Evolutionary conservation across 345 rosid genomes (phyloP), one percentile per base, ranked within the genome.

Genomic region (Pugionium cornutum): DNA sequence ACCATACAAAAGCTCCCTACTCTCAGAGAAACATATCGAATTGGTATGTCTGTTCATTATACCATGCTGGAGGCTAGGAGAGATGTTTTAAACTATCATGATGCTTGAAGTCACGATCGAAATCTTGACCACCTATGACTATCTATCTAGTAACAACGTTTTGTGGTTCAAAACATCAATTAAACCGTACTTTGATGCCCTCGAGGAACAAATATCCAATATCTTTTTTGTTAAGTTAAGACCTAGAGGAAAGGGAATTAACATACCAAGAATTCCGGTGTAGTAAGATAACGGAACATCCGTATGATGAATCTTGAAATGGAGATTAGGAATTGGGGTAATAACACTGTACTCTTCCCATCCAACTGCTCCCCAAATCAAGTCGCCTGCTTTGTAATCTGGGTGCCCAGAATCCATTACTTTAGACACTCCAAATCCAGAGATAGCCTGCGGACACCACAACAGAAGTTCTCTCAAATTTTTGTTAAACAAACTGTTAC

Each of bases 341-440:
- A 83, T 58, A 32, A 76, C 68, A 68, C 78, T 76, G 18, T 86
- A 82, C 77, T 89, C 86, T 56, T 86, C 90, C 96, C 88, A 89
- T 2, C 80, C 77, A 36, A 86, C 82, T 1, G 41, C 49, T 50
- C 88, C 92, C 88, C 83, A 82, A 43, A 83, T 76, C 32, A 83
- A 59, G 64, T 89, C 86, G 2, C 80, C 86, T 30, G 55, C 60
- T 53, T 71, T 66, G 84, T 77, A 80, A 7, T 76, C 79, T 0
- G 80, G 77, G 47, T 79, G 69, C 1, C 62, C 78, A 9, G 90
- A 89, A 33, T 57, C 70, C 67, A 72, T 57, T 36, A 89, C 76
- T 56, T 80, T 78, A 54, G 78, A 76, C 75, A 86, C 88, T 65
- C 87, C 87, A 54, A 51, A 58, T 25, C 84, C 88, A 18, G 9